phyloP scores from a whole-genome alignment of 148 eudicot species.

The Arctostaphylos glauca region DNA sequence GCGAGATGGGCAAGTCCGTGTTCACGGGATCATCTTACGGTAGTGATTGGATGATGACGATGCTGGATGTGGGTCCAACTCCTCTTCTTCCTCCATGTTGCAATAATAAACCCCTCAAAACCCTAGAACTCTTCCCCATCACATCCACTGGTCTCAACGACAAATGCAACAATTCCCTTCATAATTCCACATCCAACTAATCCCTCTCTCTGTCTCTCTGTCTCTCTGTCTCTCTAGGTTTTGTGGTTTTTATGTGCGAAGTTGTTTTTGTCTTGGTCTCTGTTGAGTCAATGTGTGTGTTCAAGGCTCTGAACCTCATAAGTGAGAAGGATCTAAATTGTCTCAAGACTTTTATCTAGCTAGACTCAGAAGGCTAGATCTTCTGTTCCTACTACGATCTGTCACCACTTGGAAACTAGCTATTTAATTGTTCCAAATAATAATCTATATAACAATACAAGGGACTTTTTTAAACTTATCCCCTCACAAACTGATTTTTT shows the following conservation, averaged over 20 bases:
- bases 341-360: conserved; percentile 5
- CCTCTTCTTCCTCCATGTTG: conserved; percentile 6
- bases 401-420: too few species aligned
- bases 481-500: too few species aligned
- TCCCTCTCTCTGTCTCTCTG: background rate
- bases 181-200: background rate
- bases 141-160: conserved; percentile 33
- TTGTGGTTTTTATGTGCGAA: background rate
- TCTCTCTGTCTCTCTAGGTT: background rate
- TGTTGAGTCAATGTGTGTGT: too few species aligned
- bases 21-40: conserved; percentile 6
- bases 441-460: too few species aligned
- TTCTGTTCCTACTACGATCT: background rate
- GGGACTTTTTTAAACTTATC: too few species aligned
- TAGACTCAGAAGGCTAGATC: background rate
- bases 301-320: background rate
- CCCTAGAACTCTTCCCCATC: conserved; percentile 76
- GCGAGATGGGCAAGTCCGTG: conserved; percentile 6
- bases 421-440: background rate
- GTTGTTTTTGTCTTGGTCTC: too few species aligned
- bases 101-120: conserved; percentile 43
- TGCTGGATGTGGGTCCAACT: conserved; percentile 23
- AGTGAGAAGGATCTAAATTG: conserved; percentile 11
- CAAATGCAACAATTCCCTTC: background rate
- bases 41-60: conserved; percentile 27